These are phyloP conservation scores for Dactylonectria macrodidyma DNA, from an alignment of 2,329 filamentous ascomycete genomes.

Conservation along the genomic window DNA sequence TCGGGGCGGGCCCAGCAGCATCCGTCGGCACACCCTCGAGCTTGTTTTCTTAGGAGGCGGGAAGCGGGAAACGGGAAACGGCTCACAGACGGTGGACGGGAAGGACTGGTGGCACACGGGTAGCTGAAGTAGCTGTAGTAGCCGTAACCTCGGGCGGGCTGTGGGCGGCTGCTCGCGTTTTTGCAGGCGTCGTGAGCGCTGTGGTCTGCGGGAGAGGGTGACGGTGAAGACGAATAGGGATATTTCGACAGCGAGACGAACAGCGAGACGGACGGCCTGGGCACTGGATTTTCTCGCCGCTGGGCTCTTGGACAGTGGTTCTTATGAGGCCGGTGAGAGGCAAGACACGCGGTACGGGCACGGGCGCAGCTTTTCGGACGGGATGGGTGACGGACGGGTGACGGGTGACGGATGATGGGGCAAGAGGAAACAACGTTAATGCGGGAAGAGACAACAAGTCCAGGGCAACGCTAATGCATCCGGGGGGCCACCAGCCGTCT, in stretches of 20 bases:
- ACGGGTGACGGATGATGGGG: conserved; percentile 35
- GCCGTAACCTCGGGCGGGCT: background rate
- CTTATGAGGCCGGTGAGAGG: conserved; percentile 50
- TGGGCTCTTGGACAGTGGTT: conserved; percentile 43
- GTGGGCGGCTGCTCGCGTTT: too few relatives aligned
- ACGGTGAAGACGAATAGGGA: background rate
- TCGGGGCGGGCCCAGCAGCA: conserved; percentile 20
- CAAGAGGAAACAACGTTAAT: conserved; percentile 46
- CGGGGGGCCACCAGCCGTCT: conserved; percentile 30
- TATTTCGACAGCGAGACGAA: conserved; percentile 13
- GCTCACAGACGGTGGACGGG: background rate
- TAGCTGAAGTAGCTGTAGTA: background rate
- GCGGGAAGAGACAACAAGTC: conserved; percentile 50
- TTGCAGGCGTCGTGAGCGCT: background rate
- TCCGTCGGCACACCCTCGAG: conserved; percentile 22
- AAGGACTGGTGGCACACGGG: background rate
- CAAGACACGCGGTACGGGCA: conserved; percentile 46
- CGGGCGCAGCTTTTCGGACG: conserved; percentile 43
- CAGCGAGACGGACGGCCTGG: conserved; percentile 15
- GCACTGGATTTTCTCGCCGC: conserved; percentile 16
- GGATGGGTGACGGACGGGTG: too few relatives aligned
- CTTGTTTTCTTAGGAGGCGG: background rate
- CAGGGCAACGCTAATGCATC: conserved; percentile 41
- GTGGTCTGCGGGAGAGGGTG: background rate
- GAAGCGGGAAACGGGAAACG: background rate